Percentiles rank a stretch among this genome's conserved stretches.
These are phyloP conservation scores for Colletotrichum scovillei DNA, from an alignment of 2,329 filamentous ascomycete species.

Conservation along the genomic window DNA sequence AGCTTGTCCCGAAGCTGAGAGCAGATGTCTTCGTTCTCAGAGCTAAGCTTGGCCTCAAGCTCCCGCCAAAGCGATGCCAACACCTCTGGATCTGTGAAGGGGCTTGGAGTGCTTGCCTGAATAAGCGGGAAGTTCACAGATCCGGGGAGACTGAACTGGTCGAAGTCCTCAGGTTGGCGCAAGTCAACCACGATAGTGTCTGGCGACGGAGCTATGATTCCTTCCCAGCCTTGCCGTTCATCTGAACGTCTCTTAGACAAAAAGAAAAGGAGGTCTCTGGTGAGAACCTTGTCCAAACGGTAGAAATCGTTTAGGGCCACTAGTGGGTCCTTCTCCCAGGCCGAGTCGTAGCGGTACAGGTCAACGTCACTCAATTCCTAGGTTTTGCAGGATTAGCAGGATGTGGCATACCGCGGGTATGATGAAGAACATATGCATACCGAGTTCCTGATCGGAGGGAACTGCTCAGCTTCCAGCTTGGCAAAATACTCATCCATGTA, in stretches of 20 bases:
- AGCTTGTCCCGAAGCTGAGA: conserved; percentile 44
- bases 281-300: background rate
- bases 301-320: conserved; percentile 46
- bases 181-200: conserved; percentile 56
- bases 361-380: conserved; percentile 61
- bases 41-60: conserved; percentile 55
- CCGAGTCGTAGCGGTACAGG: conserved; percentile 65
- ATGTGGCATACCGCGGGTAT: fast-evolving
- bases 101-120: conserved; percentile 47
- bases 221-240: background rate
- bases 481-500: conserved; percentile 71
- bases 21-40: background rate
- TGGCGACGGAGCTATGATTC: conserved; percentile 27
- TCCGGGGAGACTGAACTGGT: conserved; percentile 53
- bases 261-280: background rate
- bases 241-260: conserved; percentile 15
- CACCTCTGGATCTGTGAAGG: conserved; percentile 57
- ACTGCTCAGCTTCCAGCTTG: conserved; percentile 60
- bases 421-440: conserved; percentile 35
- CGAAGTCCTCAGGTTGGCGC: conserved; percentile 55
- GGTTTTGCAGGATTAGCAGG: background rate
- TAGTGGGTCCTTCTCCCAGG: conserved; percentile 60
- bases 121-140: conserved; percentile 58
- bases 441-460: conserved; percentile 59
- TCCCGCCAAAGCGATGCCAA: conserved; percentile 59